Conservation (phyloP, 192 early-diverging fungal species). For the Gigaspora rosea region DNA sequence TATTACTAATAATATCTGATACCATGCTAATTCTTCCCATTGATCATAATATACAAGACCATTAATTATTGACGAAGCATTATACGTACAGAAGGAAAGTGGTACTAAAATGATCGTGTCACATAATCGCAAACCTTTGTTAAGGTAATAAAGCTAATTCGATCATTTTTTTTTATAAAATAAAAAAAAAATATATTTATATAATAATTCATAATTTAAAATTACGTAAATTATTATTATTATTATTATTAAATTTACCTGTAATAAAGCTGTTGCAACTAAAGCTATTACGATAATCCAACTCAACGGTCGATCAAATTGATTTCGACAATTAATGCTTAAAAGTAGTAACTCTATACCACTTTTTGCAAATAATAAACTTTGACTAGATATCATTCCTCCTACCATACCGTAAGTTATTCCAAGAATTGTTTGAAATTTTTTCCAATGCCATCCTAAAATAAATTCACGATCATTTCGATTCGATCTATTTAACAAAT, state of each 20-base stretch:
- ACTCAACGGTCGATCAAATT: conserved; percentile 68
- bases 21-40: conserved; percentile 57
- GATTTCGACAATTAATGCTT: conserved; percentile 60
- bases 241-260: conserved; percentile 56
- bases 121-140: conserved; percentile 70
- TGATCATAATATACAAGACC: conserved; percentile 82
- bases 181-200: conserved; percentile 18
- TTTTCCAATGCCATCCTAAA: conserved; percentile 35
- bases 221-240: not conserved
- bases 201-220: not conserved
- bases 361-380: conserved; percentile 75
- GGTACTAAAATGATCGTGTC: conserved; percentile 76
- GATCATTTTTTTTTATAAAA: not conserved
- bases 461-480: conserved; percentile 10
- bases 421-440: conserved; percentile 50
- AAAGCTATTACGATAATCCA: conserved; percentile 65
- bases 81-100: conserved; percentile 74
- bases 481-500: conserved; percentile 29
- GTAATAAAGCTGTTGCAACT: conserved; percentile 52
- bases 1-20: conserved; percentile 66
- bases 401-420: conserved; percentile 68
- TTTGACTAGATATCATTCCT: conserved; percentile 74
- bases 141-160: conserved; percentile 72
- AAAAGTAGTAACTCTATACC: conserved; percentile 72
- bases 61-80: conserved; percentile 72